Evolutionary conservation across 495 filamentous ascomycete genomes (phyloP).

Genomic region (Neurospora sp.): DNA sequence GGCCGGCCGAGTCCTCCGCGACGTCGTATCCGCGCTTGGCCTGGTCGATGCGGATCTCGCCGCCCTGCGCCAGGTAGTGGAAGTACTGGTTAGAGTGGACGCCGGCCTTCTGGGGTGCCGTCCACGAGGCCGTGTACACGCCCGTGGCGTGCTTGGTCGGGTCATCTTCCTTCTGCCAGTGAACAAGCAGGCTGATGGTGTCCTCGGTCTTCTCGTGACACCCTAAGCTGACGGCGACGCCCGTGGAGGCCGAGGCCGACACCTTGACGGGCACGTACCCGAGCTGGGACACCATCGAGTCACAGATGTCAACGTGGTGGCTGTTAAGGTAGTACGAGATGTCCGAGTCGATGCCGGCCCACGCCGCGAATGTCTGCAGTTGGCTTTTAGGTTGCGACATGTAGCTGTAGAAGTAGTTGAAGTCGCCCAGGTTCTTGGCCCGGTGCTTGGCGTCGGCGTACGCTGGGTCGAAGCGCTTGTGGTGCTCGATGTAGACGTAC

Average conservation of each 20-base stretch:
- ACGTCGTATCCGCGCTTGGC: slow-evolving; percentile 92
- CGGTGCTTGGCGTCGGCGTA: slow-evolving; percentile 79
- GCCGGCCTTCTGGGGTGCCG: slow-evolving; percentile 80
- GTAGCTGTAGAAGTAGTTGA: slow-evolving; percentile 97
- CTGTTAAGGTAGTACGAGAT: slow-evolving; percentile 93
- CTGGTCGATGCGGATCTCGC: slow-evolving; percentile 85
- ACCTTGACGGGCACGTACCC: slow-evolving; percentile 71
- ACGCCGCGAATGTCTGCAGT: slow-evolving; percentile 91
- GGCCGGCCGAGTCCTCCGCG: slow-evolving; percentile 61
- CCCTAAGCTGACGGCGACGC: slow-evolving; percentile 60
- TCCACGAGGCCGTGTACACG: slow-evolving; percentile 95
- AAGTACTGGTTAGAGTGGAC: slow-evolving; percentile 95
- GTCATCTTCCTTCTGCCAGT: slow-evolving; percentile 69
- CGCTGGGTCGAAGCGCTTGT: slow-evolving; percentile 89
- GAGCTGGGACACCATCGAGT: slow-evolving; percentile 65
- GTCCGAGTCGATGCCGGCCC: slow-evolving; percentile 85
- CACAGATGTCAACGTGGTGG: slow-evolving; percentile 85
- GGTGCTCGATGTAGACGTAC: slow-evolving; percentile 91
- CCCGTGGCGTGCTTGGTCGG: slow-evolving; percentile 63
- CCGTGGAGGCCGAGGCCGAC: slow-evolving; percentile 63
- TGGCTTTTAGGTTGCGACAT: slow-evolving; percentile 93
- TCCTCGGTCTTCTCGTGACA: slow-evolving; percentile 78
- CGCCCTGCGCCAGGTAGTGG: slow-evolving; percentile 76
- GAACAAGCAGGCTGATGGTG: slow-evolving; percentile 81
- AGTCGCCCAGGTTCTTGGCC: slow-evolving; percentile 69